Percentiles rank a stretch among this genome's conserved stretches.
Evolutionary conservation across 768 basidiomycete species (phyloP).

Genomic region (Cytidiella melzeri): DNA sequence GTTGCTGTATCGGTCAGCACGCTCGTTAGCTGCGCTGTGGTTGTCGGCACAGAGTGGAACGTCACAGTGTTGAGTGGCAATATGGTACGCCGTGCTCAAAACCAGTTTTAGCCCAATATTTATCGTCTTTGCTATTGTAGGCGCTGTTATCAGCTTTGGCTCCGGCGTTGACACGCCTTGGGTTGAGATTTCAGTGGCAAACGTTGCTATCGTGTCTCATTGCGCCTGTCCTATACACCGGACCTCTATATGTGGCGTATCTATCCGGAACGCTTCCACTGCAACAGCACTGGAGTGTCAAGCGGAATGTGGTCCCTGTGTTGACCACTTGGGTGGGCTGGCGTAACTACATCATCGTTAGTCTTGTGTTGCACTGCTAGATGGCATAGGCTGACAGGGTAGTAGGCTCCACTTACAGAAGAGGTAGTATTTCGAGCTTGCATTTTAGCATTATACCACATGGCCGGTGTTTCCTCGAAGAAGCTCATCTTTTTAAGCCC

Average conservation of each 20-base stretch:
- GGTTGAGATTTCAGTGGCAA: slow-evolving; percentile 24
- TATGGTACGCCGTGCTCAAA: neutral
- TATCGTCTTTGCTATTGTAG: too few relatives aligned
- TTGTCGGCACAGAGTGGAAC: slow-evolving; percentile 42
- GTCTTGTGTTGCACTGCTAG: slow-evolving; percentile 13
- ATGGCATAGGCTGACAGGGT: neutral
- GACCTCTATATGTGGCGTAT: slow-evolving; percentile 62
- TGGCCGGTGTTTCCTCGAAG: slow-evolving; percentile 48
- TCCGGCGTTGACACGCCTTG: slow-evolving; percentile 36
- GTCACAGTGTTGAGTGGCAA: neutral
- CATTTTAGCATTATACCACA: slow-evolving; percentile 65
- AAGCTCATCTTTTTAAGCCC: slow-evolving; percentile 79
- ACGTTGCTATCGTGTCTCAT: slow-evolving; percentile 51
- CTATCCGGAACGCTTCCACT: slow-evolving; percentile 46
- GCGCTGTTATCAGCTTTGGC: slow-evolving; percentile 9
- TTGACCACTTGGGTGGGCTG: slow-evolving; percentile 52
- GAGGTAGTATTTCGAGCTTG: slow-evolving; percentile 89
- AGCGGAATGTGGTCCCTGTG: slow-evolving; percentile 31
- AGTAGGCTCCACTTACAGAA: slow-evolving; percentile 87
- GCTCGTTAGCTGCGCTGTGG: slow-evolving; percentile 43
- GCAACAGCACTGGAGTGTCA: slow-evolving; percentile 44
- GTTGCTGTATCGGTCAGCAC: slow-evolving; percentile 63
- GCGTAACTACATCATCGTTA: slow-evolving; percentile 61
- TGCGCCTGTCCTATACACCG: slow-evolving; percentile 68
- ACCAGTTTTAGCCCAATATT: too few relatives aligned